phyloP scores from a whole-genome alignment of 1,284 basidiomycete species.

The Ustilago xerochloae region DNA sequence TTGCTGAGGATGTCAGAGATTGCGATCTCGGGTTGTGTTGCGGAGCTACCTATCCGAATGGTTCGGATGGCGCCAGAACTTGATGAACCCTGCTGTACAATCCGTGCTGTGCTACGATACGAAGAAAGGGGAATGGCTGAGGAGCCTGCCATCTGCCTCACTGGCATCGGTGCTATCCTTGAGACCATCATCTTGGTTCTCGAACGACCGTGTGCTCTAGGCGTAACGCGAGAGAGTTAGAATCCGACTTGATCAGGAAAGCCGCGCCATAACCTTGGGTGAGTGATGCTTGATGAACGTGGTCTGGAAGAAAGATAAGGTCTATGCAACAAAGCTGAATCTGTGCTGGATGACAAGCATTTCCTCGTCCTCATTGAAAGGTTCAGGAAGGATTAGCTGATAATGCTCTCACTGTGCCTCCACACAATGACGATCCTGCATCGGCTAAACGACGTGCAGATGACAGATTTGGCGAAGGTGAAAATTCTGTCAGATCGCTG shows the following conservation, averaged over 20 bases:
- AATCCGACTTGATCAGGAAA: background rate
- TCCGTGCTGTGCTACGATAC: background rate
- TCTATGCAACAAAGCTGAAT: no score
- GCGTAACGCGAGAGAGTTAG: background rate
- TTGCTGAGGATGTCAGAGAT: slow-evolving; percentile 38
- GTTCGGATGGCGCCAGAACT: slow-evolving; percentile 9
- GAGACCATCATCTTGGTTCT: background rate
- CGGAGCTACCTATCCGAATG: slow-evolving; percentile 24
- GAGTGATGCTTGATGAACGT: background rate
- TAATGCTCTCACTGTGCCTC: slow-evolving; percentile 8
- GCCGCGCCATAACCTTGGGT: background rate
- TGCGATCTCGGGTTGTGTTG: slow-evolving; percentile 30
- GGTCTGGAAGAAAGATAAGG: no score
- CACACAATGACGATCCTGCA: background rate
- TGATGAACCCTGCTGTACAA: background rate
- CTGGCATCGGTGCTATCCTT: background rate
- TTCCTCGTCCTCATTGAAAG: no score
- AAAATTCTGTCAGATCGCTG: background rate
- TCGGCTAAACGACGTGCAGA: slow-evolving; percentile 2
- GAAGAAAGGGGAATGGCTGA: background rate
- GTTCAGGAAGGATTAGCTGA: slow-evolving; percentile 11
- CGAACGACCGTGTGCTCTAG: background rate
- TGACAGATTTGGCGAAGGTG: background rate
- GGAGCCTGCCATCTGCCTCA: slow-evolving; percentile 4
- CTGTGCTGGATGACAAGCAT: background rate